Base-by-base conservation (phyloP, 176 grass and related monocot genomes). In the Pharus latifolius region DNA sequence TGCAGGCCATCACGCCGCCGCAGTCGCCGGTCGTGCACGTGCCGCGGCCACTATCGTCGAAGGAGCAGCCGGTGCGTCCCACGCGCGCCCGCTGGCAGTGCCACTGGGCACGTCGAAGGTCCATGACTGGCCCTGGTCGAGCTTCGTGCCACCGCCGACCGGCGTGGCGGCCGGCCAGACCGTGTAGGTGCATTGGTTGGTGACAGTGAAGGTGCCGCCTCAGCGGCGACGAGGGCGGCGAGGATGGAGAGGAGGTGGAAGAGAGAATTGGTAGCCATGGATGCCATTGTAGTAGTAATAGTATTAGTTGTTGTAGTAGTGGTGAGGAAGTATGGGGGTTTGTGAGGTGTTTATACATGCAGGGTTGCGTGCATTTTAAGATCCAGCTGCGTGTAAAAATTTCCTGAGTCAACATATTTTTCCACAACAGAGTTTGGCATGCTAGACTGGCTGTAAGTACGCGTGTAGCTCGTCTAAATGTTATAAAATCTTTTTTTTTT, bases 31-130 rank as follows among this genome's bases (percentile, higher is more conserved):
- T 87, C 56, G 67, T 5, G 74, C 88, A 87, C 6, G 41, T 2
- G 1, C 88, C 83, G 0, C 62, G 76, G 34, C 83, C 79, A 48
- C 28, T 68, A 20, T 50, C 60, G 63, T 91, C 75, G 38, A 91
- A 86, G 14, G 6, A 52, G 68, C 83, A 96, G 1, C 76, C 83
- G 0, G 91, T 96, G 17, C 77, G 83, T 3, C 79, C 86, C 91
- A 84, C 7, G 90, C 23, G 19, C 86, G 80, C 23, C 60, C 78
- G 11, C 18, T 30, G 3, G 46, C 28, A 0, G 86, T 89, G 24
- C 71, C 75, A 0, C 57, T 35, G 2, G 53, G 31, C 2, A 88
- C n/a, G 60, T 28, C 14, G 10, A 88, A 2, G 2, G 17, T 24
- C 90, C 85, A 93, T 24, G 78, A 50, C 43, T 71, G 1, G 0